phyloP scores from a whole-genome alignment of 106 monocot genomes.

The Allium cepa region DNA sequence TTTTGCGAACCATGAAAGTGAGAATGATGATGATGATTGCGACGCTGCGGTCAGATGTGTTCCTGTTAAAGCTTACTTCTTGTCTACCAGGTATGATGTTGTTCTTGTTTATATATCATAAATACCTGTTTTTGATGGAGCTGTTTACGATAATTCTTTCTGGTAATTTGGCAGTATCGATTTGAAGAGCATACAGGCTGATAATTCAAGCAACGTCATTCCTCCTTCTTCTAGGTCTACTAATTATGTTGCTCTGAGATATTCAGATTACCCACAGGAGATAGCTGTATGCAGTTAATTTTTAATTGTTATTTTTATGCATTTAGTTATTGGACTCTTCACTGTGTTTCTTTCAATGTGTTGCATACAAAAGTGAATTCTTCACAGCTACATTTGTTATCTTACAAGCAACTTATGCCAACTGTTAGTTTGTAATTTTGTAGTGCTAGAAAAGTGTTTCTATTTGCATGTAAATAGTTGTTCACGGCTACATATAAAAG shows the following conservation, averaged over 20 bases:
- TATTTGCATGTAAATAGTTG: too few species aligned
- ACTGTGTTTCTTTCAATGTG: too few species aligned
- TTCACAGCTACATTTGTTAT: too few species aligned
- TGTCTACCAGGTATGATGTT: conserved; percentile 38
- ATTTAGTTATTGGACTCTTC: not conserved
- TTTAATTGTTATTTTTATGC: not conserved
- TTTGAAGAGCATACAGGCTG: conserved; percentile 58
- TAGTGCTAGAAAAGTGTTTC: too few species aligned
- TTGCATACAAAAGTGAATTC: too few species aligned
- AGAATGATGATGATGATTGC: conserved; percentile 15
- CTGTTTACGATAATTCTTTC: not conserved
- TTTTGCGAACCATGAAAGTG: conserved; percentile 1
- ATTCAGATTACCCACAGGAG: conserved; percentile 37
- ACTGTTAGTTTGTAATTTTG: too few species aligned
- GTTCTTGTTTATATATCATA: not conserved
- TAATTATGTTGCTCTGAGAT: conserved; percentile 44
- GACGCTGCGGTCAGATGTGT: conserved; percentile 34
- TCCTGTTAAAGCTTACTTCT: conserved; percentile 57
- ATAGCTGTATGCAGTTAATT: conserved; percentile 13
- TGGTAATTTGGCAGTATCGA: conserved; percentile 33
- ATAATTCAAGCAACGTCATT: conserved; percentile 30
- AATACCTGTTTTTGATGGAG: not conserved
- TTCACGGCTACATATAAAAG: too few species aligned
- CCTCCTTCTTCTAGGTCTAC: conserved; percentile 40
- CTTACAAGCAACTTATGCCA: too few species aligned